These are phyloP conservation scores for Pichia californica DNA, from an alignment of 805 yeast species.

Conservation along the genomic window DNA sequence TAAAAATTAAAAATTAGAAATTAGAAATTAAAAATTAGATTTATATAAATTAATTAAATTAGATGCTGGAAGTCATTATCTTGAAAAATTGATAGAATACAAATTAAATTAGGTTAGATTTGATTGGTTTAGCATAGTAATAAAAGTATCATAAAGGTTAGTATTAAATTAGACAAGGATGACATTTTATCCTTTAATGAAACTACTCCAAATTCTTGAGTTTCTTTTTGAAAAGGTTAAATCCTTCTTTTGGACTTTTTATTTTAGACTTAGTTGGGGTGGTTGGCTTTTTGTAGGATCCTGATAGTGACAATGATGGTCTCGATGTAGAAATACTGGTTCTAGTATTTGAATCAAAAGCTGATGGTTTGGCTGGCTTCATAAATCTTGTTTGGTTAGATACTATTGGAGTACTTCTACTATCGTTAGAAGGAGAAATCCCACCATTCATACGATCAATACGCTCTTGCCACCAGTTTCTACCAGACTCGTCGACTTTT, in stretches of 20 bases:
- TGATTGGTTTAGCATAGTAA: no score
- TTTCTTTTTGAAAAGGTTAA: slow-evolving; percentile 23
- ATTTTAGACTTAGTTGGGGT: slow-evolving; percentile 1
- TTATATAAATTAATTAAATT: neutral
- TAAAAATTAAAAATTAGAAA: neutral
- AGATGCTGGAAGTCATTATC: no score
- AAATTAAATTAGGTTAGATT: neutral
- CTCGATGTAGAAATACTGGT: neutral
- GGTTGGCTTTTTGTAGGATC: neutral
- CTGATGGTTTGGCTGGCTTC: neutral
- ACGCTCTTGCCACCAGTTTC: slow-evolving; percentile 45
- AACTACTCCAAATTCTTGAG: slow-evolving; percentile 12
- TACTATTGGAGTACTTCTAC: neutral
- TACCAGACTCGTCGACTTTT: slow-evolving; percentile 32
- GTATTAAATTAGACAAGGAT: no score
- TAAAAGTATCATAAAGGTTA: no score
- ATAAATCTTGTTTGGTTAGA: neutral
- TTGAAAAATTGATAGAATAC: no score
- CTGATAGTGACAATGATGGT: neutral
- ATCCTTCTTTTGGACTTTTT: slow-evolving; percentile 14
- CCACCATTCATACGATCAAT: slow-evolving; percentile 28
- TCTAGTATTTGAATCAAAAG: neutral
- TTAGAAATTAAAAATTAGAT: neutral
- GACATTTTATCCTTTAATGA: no score
- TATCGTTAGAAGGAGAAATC: neutral